These are phyloP conservation scores for Oemleria cerasiformis DNA, from an alignment of 306 rosid species.

Conservation along the genomic window DNA sequence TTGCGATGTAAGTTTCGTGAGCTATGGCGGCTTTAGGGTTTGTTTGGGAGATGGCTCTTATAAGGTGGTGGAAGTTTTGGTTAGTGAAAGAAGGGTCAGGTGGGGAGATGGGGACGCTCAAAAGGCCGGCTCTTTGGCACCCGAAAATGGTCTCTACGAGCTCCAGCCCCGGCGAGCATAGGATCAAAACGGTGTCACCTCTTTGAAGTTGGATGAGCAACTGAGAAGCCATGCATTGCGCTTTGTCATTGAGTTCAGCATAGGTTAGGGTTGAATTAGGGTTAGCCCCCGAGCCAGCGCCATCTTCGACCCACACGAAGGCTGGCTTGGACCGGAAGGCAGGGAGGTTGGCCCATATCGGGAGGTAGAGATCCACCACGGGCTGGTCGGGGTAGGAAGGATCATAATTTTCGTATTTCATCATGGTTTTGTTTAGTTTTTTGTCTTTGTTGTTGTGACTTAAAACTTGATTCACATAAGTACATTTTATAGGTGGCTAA, in stretches of 20 bases:
- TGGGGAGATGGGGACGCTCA: slow-evolving; percentile 60
- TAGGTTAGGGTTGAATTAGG: slow-evolving; percentile 40
- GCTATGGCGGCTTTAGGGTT: slow-evolving; percentile 84
- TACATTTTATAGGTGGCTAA: slow-evolving; percentile 17
- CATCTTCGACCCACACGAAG: slow-evolving; percentile 63
- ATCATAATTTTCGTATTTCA: slow-evolving; percentile 69
- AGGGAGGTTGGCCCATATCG: slow-evolving; percentile 61
- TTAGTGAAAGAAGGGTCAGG: slow-evolving; percentile 52
- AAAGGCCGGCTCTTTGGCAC: slow-evolving; percentile 73
- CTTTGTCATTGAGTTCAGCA: slow-evolving; percentile 51
- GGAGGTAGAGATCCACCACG: slow-evolving; percentile 71
- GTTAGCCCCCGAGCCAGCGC: background rate
- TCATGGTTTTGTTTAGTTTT: slow-evolving; percentile 3
- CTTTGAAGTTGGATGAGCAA: slow-evolving; percentile 40
- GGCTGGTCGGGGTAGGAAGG: slow-evolving; percentile 82
- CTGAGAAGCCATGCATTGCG: slow-evolving; percentile 36
- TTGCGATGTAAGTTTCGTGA: slow-evolving; percentile 39
- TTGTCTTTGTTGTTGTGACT: background rate
- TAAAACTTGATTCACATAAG: background rate
- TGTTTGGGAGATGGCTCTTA: slow-evolving; percentile 57
- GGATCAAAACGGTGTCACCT: slow-evolving; percentile 48
- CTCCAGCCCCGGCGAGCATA: slow-evolving; percentile 67
- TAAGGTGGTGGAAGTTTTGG: slow-evolving; percentile 51
- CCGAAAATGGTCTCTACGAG: slow-evolving; percentile 61
- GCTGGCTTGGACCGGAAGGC: slow-evolving; percentile 68